These are phyloP conservation scores for Spathaspora sp. DNA, from an alignment of 1,139 yeast species.

Conservation along the genomic window DNA sequence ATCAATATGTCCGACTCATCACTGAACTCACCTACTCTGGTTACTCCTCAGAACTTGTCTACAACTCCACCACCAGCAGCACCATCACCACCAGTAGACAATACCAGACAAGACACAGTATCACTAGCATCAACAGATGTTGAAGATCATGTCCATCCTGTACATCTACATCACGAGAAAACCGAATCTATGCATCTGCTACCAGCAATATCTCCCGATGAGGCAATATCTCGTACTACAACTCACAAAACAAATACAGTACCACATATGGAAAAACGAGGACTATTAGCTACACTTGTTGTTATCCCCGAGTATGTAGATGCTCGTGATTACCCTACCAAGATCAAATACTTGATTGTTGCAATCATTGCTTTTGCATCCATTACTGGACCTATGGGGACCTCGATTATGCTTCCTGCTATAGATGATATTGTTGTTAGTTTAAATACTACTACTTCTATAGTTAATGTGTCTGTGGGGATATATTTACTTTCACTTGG, in stretches of 20 bases:
- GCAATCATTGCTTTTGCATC: conserved; percentile 72
- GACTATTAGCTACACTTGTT: conserved; percentile 51
- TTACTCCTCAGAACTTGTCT: background rate
- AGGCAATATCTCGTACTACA: conserved; percentile 2
- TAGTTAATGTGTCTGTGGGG: conserved; percentile 80
- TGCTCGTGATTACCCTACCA: conserved; percentile 60
- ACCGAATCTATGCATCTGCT: background rate
- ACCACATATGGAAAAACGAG: conserved; percentile 48
- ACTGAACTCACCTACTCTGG: background rate
- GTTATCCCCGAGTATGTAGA: conserved; percentile 72
- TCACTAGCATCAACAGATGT: background rate
- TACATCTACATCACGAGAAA: background rate
- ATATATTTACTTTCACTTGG: conserved; percentile 73
- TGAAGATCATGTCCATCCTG: background rate
- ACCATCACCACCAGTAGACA: too few species aligned
- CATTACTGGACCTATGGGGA: conserved; percentile 89
- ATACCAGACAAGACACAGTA: background rate
- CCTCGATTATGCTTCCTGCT: conserved; percentile 81
- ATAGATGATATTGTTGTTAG: conserved; percentile 57
- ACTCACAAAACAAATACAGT: conserved; percentile 28
- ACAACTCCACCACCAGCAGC: background rate
- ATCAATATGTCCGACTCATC: background rate
- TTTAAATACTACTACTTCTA: conserved; percentile 54
- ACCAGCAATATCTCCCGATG: background rate
- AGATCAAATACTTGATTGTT: conserved; percentile 54